Percentiles rank a stretch among this genome's conserved stretches.
These are phyloP conservation scores for Trichoderma lentiforme DNA, from an alignment of 2,329 filamentous ascomycete genomes.

Conservation along the genomic window DNA sequence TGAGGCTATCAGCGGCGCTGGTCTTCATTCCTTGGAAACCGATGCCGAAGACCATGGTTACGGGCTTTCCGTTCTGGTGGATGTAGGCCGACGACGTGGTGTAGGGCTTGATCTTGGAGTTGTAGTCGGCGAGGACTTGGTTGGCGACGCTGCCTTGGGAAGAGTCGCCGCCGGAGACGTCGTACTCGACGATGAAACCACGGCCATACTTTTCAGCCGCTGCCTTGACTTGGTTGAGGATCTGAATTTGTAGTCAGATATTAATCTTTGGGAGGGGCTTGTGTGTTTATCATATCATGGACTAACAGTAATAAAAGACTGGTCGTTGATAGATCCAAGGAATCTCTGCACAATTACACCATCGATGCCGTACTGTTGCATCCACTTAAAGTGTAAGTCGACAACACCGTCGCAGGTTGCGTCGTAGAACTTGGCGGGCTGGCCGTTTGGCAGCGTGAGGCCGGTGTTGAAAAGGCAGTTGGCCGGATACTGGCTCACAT, in stretches of 20 bases:
- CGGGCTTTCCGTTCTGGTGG: constrained; percentile 13
- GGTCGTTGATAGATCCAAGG: neutral
- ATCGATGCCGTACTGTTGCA: constrained; percentile 15
- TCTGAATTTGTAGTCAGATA: neutral
- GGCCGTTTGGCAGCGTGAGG: constrained; percentile 14
- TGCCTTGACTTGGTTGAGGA: constrained; percentile 7
- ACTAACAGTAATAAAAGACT: constrained; percentile 10
- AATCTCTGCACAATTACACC: constrained; percentile 13
- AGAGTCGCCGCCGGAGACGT: constrained; percentile 12
- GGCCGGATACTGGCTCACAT: constrained; percentile 10
- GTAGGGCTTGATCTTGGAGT: constrained; percentile 12
- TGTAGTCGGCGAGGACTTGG: constrained; percentile 5
- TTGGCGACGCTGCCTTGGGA: constrained; percentile 7
- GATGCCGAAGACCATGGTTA: constrained; percentile 9
- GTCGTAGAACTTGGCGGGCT: constrained; percentile 6
- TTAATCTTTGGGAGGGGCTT: neutral
- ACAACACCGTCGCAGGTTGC: constrained; percentile 8
- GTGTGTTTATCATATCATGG: neutral
- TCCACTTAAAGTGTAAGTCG: constrained; percentile 12
- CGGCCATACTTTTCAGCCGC: constrained; percentile 15
- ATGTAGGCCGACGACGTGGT: constrained; percentile 12
- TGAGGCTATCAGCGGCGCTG: neutral
- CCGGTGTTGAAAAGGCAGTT: constrained; percentile 13
- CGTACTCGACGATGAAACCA: constrained; percentile 15
- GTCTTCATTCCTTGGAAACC: constrained; percentile 3